phyloP scores from a whole-genome alignment of 495 filamentous ascomycete species.

The Aspergillus saccharolyticus region DNA sequence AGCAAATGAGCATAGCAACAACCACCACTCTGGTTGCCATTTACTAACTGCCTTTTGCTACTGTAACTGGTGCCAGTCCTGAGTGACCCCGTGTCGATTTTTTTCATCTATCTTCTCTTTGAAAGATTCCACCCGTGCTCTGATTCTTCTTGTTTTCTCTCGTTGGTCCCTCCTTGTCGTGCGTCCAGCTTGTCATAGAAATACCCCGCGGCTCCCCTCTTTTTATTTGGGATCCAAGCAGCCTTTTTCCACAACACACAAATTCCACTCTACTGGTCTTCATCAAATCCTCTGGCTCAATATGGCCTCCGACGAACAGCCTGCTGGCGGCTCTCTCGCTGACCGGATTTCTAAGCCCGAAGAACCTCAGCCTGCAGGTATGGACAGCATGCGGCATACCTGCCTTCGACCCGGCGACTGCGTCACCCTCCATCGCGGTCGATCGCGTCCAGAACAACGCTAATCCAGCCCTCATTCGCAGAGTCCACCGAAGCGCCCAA shows the following conservation, averaged over 20 bases:
- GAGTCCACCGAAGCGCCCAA: slow-evolving; percentile 13
- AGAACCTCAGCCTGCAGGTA: slow-evolving; percentile 27
- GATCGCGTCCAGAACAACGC: slow-evolving; percentile 8
- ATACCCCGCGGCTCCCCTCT: background rate
- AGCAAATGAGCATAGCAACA: background rate
- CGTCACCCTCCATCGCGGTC: slow-evolving; percentile 12
- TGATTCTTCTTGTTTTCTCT: too few species aligned
- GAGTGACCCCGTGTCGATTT: background rate
- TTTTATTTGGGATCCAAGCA: background rate
- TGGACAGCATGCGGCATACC: slow-evolving; percentile 14
- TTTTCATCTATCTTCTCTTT: background rate
- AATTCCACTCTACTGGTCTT: background rate
- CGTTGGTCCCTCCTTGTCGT: background rate
- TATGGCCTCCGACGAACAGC: slow-evolving; percentile 34
- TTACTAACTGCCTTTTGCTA: background rate
- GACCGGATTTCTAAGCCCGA: slow-evolving; percentile 55
- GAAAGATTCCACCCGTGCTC: too few species aligned
- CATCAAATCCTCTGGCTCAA: background rate
- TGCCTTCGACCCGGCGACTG: slow-evolving; percentile 9
- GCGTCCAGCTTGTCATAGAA: background rate
- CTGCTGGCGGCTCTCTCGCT: slow-evolving; percentile 46
- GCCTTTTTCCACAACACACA: background rate
- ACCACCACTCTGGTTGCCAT: too few species aligned
- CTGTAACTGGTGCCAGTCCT: background rate
- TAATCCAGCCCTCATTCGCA: slow-evolving; percentile 13